phyloP scores from a whole-genome alignment of 73 alveolate species.

The Paramecium caudatum region DNA sequence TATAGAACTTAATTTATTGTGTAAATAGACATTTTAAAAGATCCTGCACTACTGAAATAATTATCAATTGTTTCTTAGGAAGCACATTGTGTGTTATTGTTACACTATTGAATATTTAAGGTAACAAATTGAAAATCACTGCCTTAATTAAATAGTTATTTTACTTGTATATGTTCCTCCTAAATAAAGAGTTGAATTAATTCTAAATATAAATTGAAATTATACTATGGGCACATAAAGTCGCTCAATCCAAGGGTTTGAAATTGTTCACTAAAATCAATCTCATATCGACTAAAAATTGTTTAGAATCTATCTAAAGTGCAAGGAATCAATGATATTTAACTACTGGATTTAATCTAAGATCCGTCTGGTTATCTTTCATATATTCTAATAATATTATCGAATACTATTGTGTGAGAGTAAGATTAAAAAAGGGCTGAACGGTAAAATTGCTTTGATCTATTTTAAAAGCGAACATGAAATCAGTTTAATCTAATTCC shows the following conservation, averaged over 20 bases:
- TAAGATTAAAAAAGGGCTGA: background rate
- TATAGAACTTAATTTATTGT: conserved; percentile 2
- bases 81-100: conserved; percentile 23
- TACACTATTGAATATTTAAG: background rate
- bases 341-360: too few relatives aligned
- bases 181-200: background rate
- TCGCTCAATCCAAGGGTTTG: background rate
- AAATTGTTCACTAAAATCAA: background rate
- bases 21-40: background rate
- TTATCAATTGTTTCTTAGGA: conserved; percentile 9
- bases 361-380: too few relatives aligned
- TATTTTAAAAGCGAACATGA: background rate
- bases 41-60: background rate
- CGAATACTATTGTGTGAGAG: background rate
- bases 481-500: background rate
- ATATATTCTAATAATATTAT: too few relatives aligned
- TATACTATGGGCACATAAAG: conserved; percentile 38
- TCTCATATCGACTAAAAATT: background rate
- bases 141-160: background rate
- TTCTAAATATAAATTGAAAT: background rate
- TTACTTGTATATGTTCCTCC: conserved; percentile 40
- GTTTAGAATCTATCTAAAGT: conserved; percentile 40
- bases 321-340: background rate
- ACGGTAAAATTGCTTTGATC: background rate
- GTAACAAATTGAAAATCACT: conserved; percentile 12